Percentiles rank a stretch among this genome's conserved stretches.
phyloP scores from a whole-genome alignment of 805 yeast genomes.

The Metschnikowia koreensis region DNA sequence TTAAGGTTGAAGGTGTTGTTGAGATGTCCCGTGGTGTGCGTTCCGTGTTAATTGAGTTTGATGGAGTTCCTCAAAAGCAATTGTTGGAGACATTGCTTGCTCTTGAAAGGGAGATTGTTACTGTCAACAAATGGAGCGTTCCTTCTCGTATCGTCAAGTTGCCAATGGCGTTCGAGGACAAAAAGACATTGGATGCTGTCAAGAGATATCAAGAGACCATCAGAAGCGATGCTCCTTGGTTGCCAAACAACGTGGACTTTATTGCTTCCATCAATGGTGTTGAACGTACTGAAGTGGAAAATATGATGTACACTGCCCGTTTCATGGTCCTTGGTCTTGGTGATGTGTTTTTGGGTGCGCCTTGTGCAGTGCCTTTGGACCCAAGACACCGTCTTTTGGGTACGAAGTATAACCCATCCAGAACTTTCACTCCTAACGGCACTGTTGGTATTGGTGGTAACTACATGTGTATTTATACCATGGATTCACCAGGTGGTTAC shows the following conservation, averaged over 20 bases:
- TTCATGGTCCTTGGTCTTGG: constrained; percentile 94
- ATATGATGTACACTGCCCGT: constrained; percentile 84
- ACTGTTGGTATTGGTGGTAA: constrained; percentile 98
- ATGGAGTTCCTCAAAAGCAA: constrained; percentile 64
- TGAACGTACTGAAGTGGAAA: constrained; percentile 69
- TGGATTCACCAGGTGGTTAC: constrained; percentile 98
- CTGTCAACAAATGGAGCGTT: constrained; percentile 80
- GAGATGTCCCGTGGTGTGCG: constrained; percentile 98
- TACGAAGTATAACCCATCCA: constrained; percentile 91
- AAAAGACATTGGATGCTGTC: constrained; percentile 85
- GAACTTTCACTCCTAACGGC: constrained; percentile 95
- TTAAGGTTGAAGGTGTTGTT: constrained; percentile 73
- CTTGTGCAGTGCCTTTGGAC: constrained; percentile 97
- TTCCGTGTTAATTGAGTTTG: constrained; percentile 85
- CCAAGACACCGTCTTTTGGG: constrained; percentile 94
- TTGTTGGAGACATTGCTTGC: constrained; percentile 65
- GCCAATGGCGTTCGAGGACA: constrained; percentile 97
- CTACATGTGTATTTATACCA: constrained; percentile 98
- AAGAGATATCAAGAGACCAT: constrained; percentile 91
- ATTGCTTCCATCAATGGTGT: constrained; percentile 85
- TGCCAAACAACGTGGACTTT: constrained; percentile 96
- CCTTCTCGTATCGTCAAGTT: constrained; percentile 77
- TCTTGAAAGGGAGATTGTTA: constrained; percentile 71
- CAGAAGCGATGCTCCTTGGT: constrained; percentile 92
- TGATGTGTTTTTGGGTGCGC: constrained; percentile 96